Conservation (phyloP, 2,329 filamentous ascomycete genomes). For the Juglanconis oblonga region DNA sequence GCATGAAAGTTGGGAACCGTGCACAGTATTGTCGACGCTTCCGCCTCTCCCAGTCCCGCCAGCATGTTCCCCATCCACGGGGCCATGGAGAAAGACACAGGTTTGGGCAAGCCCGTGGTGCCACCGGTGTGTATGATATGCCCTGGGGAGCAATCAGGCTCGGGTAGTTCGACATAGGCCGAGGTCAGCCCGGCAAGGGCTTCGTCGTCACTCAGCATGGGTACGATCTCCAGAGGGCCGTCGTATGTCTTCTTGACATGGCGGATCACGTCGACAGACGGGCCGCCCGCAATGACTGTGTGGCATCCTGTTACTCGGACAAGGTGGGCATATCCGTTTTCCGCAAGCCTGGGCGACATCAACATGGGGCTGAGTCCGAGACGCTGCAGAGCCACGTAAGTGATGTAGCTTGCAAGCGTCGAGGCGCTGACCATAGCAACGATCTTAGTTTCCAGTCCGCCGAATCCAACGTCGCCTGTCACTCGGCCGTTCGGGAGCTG, state of each 20-base stretch:
- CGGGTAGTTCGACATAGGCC: neutral
- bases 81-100: neutral
- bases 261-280: neutral
- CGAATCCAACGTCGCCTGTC: neutral
- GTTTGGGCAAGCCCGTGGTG: conserved; percentile 7
- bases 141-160: neutral
- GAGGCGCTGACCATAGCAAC: conserved; percentile 3
- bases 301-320: neutral
- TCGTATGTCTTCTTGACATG: neutral
- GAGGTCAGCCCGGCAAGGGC: neutral
- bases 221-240: neutral
- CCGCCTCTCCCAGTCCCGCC: too few relatives aligned
- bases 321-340: conserved; percentile 1
- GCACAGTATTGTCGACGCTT: neutral
- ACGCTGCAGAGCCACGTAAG: neutral
- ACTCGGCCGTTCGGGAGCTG: neutral
- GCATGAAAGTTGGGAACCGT: conserved; percentile 1
- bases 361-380: neutral
- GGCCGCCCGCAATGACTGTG: neutral
- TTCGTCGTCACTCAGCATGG: neutral
- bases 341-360: conserved; percentile 3
- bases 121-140: conserved; percentile 5
- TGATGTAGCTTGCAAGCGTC: neutral
- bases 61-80: neutral
- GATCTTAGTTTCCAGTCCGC: neutral